phyloP scores from a whole-genome alignment of 306 rosid genomes.

The Ceratonia siliqua region DNA sequence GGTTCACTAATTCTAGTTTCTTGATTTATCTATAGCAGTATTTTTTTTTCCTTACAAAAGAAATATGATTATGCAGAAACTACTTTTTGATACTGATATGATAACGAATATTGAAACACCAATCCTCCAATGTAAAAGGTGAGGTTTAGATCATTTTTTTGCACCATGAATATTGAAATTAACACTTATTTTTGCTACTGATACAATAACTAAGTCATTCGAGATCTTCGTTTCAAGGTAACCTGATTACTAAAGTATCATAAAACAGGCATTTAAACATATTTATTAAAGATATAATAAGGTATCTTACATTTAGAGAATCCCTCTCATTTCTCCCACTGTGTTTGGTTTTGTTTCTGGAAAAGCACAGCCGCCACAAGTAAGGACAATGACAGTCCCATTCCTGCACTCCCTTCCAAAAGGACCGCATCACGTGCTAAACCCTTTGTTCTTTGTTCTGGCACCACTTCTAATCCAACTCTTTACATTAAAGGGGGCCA shows the following conservation, averaged over 20 bases:
- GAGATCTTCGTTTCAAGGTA: neutral
- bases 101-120: too few species aligned
- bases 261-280: neutral
- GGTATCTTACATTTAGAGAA: neutral
- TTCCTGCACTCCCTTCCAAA: conserved; percentile 71
- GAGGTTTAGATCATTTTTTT: neutral
- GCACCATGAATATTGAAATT: neutral
- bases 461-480: conserved; percentile 45
- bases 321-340: neutral
- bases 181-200: too few species aligned
- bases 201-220: neutral
- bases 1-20: neutral
- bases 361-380: conserved; percentile 77
- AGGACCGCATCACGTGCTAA: conserved; percentile 98
- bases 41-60: neutral
- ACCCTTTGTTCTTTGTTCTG: conserved; percentile 59
- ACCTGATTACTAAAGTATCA: neutral
- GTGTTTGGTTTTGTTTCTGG: neutral
- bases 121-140: neutral
- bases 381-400: conserved; percentile 97
- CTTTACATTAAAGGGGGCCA: conserved; percentile 7
- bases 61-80: too few species aligned
- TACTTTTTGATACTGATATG: too few species aligned
- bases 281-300: neutral
- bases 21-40: neutral